Conservation (phyloP, 2,329 filamentous ascomycete genomes). For the Zymoseptoria brevis region DNA sequence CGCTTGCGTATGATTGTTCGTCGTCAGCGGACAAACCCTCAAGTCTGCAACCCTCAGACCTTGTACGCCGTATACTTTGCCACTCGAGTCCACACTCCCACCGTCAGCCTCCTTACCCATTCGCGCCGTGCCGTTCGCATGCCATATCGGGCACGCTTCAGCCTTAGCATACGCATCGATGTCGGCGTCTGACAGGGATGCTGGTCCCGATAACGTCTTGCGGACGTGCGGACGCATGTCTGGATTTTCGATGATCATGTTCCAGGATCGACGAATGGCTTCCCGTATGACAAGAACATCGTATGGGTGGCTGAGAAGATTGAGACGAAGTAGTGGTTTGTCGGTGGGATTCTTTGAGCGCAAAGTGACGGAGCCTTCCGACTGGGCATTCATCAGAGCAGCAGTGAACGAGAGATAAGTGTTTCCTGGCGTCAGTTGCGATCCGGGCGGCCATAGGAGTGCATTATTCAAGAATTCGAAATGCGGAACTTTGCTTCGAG, state of each 20-base stretch:
- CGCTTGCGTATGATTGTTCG: constrained; percentile 7
- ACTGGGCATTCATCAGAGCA: constrained; percentile 40
- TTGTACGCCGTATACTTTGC: constrained; percentile 1
- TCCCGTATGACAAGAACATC: constrained; percentile 47
- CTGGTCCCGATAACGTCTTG: background rate
- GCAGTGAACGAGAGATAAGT: constrained; percentile 50
- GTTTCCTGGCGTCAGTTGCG: constrained; percentile 35
- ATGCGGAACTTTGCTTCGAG: constrained; percentile 46
- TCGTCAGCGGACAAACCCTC: constrained; percentile 1
- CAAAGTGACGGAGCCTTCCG: constrained; percentile 52
- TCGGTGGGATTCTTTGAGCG: constrained; percentile 56
- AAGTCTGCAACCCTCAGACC: constrained; percentile 5
- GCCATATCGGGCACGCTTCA: constrained; percentile 1
- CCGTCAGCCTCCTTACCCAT: constrained; percentile 1
- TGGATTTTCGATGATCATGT: background rate
- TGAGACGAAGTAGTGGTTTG: constrained; percentile 49
- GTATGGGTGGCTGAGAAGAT: constrained; percentile 47
- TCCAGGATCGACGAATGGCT: background rate
- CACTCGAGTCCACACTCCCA: constrained; percentile 2
- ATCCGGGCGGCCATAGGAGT: constrained; percentile 27
- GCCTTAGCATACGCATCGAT: background rate
- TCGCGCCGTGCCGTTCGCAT: constrained; percentile 1
- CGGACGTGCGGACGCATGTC: background rate
- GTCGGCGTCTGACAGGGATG: background rate
- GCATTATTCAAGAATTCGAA: constrained; percentile 46